Percentiles rank a stretch among this genome's conserved stretches.
Conservation (phyloP, 129 eudicot species). For the Artemisia argyi region DNA sequence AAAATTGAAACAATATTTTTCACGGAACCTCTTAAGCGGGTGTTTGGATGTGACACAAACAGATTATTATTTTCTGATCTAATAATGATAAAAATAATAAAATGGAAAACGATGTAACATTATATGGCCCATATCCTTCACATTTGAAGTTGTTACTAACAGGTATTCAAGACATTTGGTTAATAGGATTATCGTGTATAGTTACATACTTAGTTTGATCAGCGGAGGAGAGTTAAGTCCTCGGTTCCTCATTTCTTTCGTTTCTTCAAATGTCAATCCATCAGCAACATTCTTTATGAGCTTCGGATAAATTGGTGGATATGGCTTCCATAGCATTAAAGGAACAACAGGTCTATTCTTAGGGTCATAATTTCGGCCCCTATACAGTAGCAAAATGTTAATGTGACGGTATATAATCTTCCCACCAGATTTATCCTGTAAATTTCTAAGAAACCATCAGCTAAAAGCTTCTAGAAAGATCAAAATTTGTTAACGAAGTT, state of each 20-base stretch:
- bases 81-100: no score
- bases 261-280: slow-evolving; percentile 89
- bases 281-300: slow-evolving; percentile 91
- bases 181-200: no score
- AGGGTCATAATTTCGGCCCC: slow-evolving; percentile 84
- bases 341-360: slow-evolving; percentile 61
- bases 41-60: no score
- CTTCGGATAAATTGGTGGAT: slow-evolving; percentile 85
- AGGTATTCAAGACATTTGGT: slow-evolving; percentile 3
- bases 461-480: not conserved
- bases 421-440: slow-evolving; percentile 94
- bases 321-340: slow-evolving; percentile 96
- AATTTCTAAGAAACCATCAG: slow-evolving; percentile 40
- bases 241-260: slow-evolving; percentile 78
- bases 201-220: slow-evolving; percentile 69
- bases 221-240: slow-evolving; percentile 71
- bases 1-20: not conserved
- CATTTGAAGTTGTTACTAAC: not conserved
- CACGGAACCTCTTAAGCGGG: not conserved
- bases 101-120: no score
- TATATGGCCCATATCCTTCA: no score
- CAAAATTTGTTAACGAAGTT: not conserved
- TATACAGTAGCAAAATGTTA: slow-evolving; percentile 73
- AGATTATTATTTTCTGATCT: no score
- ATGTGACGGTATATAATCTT: slow-evolving; percentile 67